Evolutionary conservation across 805 yeast species (phyloP), one percentile per base, ranked within the genome.

Genomic region (Clavispora asparagi): DNA sequence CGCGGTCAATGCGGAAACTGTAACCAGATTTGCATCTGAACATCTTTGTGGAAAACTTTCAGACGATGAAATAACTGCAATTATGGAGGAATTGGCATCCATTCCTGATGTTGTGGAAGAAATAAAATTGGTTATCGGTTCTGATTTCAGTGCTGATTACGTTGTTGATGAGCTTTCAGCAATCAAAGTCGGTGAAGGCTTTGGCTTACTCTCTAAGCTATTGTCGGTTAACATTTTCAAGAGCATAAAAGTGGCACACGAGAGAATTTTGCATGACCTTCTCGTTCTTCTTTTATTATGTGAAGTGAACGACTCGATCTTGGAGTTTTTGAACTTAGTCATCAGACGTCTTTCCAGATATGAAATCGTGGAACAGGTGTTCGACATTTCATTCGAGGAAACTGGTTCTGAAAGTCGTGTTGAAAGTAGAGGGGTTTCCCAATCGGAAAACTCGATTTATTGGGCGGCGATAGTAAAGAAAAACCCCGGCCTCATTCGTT

Each of bases 261-360:
- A 63, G 42, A 48, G 48, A 6, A 51, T 67, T 13, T 55, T 71
- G 40, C 43, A 63, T n/a, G 56, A 54, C 31, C 55, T 71, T 42
- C 47, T 62, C 10, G 53, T 67, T 2, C 53, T 71, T 40, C 56
- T 71, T 28, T 53, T 69, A 23, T 46, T 65, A 3, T 64, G 71
- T 48, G 74, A 70, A 41, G 56, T 56, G 7, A 62, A 62, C 50
- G 64, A 62, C 2, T 56, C 55, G 14, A 54, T 64, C 13, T 43
- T 65, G 10, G 49, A 47, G 7, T 52, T 64, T 16, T 50, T 62
- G 35, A 62, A 64, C 40, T 42, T 51, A 38, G 53, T 67, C 0
- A 44, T 64, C 33, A 44, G 44, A 10, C 61, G 57, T 42, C 58
- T 70, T 39, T 52, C 55, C 12, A 56, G 54, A 10, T 70, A 68